Evolutionary conservation across 2,329 filamentous ascomycete species (phyloP).

Genomic region (Venturia aucupariae): DNA sequence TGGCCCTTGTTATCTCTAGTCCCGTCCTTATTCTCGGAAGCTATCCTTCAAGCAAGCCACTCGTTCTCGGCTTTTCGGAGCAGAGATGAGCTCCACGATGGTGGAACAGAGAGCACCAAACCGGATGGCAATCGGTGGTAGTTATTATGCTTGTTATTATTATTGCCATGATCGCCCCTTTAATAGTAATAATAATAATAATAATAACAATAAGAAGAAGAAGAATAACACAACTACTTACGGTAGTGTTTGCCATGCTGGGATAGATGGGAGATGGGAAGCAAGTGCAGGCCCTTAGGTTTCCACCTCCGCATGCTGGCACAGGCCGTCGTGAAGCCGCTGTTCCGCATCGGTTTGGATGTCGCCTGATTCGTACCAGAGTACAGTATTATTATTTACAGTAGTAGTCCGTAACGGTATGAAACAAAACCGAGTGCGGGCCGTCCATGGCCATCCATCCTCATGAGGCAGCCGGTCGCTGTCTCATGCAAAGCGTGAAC

Average conservation of each 20-base stretch:
- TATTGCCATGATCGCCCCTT: too few relatives aligned
- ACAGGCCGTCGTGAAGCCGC: not conserved
- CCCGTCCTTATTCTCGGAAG: too few relatives aligned
- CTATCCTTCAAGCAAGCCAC: too few relatives aligned
- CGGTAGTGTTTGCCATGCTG: not conserved
- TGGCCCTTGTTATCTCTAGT: too few relatives aligned
- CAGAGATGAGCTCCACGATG: not conserved
- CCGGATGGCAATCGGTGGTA: too few relatives aligned
- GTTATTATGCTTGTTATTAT: too few relatives aligned
- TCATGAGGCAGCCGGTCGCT: too few relatives aligned
- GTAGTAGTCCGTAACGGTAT: not conserved
- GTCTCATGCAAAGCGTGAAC: not conserved
- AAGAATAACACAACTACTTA: too few relatives aligned
- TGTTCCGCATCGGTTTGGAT: not conserved
- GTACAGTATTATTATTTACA: too few relatives aligned
- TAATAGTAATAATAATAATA: not conserved
- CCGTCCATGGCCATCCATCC: not conserved
- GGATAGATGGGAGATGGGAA: not conserved
- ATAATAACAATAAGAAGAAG: too few relatives aligned
- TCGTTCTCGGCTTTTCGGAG: not conserved
- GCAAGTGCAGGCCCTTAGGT: not conserved
- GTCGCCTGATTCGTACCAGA: not conserved
- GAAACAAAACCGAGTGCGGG: slow-evolving; percentile 8
- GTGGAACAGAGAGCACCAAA: not conserved
- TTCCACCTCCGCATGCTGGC: not conserved